Conservation (phyloP, 495 filamentous ascomycete genomes). For the Neurospora pannonica region DNA sequence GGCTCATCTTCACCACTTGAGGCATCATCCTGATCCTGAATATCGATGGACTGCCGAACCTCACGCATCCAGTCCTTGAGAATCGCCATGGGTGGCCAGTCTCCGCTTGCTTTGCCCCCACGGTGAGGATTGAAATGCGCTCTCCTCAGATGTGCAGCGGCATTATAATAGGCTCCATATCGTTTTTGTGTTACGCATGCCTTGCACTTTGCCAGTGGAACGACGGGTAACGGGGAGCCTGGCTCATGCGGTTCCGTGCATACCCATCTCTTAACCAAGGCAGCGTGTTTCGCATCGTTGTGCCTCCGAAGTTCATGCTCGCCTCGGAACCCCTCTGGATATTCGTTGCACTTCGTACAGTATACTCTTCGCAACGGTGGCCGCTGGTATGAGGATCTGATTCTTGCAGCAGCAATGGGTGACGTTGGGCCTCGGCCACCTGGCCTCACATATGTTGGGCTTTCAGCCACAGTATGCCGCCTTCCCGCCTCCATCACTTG, state of each 20-base stretch:
- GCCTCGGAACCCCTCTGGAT: constrained; percentile 84
- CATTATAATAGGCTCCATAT: constrained; percentile 97
- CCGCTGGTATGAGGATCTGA: constrained; percentile 62
- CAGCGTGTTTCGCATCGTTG: constrained; percentile 69
- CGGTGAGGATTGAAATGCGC: constrained; percentile 76
- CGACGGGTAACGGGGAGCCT: constrained; percentile 45
- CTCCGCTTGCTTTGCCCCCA: constrained; percentile 79
- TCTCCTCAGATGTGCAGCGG: constrained; percentile 81
- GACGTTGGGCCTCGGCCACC: constrained; percentile 30
- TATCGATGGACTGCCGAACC: constrained; percentile 43
- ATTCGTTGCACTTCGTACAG: constrained; percentile 67
- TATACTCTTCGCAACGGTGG: constrained; percentile 68
- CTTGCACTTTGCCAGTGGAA: constrained; percentile 76
- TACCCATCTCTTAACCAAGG: constrained; percentile 69
- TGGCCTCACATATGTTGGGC: constrained; percentile 31
- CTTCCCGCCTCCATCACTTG: constrained; percentile 26
- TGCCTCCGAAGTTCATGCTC: constrained; percentile 90
- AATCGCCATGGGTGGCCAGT: constrained; percentile 76
- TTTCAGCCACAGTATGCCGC: constrained; percentile 40
- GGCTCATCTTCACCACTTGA: constrained; percentile 39
- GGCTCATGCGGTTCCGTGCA: constrained; percentile 42
- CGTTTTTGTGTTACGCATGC: constrained; percentile 69
- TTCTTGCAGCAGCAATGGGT: constrained; percentile 41
- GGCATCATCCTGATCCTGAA: constrained; percentile 36
- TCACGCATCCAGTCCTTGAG: constrained; percentile 82